Conservation (phyloP, 176 grass and related monocot genomes). For the Triticum turgidum region DNA sequence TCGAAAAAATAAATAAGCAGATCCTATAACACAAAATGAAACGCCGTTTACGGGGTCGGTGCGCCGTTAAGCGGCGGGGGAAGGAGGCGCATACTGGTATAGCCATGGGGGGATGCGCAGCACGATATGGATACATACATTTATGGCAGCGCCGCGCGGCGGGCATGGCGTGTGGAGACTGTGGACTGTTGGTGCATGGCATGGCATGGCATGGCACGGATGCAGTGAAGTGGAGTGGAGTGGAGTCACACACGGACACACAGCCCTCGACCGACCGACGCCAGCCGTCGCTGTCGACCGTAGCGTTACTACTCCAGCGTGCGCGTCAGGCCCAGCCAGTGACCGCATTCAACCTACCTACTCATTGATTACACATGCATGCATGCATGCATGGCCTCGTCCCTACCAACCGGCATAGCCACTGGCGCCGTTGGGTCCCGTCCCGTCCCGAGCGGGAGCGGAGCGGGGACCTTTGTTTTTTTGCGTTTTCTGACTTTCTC, state of each 20-base stretch:
- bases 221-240: not conserved
- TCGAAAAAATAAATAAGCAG: too few species aligned
- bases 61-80: too few species aligned
- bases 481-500: too few species aligned
- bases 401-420: not conserved
- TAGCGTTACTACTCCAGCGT: not conserved
- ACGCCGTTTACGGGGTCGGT: too few species aligned
- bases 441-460: too few species aligned
- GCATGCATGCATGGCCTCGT: not conserved
- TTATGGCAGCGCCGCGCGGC: too few species aligned
- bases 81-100: too few species aligned
- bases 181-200: not conserved
- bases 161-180: not conserved
- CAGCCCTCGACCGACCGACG: not conserved
- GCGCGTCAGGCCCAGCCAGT: not conserved
- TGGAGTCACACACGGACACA: not conserved
- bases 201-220: not conserved
- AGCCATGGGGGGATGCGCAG: too few species aligned
- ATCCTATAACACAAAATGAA: too few species aligned
- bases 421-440: too few species aligned
- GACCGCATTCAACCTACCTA: not conserved
- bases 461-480: too few species aligned
- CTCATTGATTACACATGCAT: conserved; percentile 13
- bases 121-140: too few species aligned
- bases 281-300: not conserved